Conservation (phyloP, 208 protist genomes). For the Crithidia acanthocephali region DNA sequence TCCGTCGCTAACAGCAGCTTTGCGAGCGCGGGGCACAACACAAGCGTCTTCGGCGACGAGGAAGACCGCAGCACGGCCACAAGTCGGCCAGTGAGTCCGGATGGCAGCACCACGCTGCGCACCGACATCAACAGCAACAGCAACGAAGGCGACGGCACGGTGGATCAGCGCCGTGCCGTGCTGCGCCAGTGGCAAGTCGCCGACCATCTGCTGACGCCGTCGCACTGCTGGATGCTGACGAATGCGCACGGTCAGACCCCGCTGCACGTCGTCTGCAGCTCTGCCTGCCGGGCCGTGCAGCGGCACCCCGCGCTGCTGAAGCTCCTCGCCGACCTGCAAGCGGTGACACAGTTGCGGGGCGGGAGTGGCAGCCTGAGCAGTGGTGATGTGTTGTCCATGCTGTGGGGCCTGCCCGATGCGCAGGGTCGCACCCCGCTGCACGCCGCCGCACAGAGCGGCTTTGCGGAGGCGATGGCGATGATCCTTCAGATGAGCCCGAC, state of each 20-base stretch:
- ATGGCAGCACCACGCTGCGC: slow-evolving; percentile 2
- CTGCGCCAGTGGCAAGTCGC: slow-evolving; percentile 25
- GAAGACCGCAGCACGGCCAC: slow-evolving; percentile 6
- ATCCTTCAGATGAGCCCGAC: slow-evolving; percentile 35
- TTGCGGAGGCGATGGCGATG: slow-evolving; percentile 40
- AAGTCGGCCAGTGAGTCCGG: not conserved
- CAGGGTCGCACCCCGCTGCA: slow-evolving; percentile 66
- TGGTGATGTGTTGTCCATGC: slow-evolving; percentile 21
- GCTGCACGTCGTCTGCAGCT: slow-evolving; percentile 67
- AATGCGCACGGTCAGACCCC: slow-evolving; percentile 52
- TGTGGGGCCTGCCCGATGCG: slow-evolving; percentile 40
- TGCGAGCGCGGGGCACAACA: slow-evolving; percentile 19
- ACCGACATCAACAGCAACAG: not conserved
- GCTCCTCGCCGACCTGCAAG: slow-evolving; percentile 33
- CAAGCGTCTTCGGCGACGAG: slow-evolving; percentile 5
- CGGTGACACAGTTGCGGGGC: slow-evolving; percentile 6
- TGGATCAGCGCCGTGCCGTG: slow-evolving; percentile 3
- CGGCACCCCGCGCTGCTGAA: slow-evolving; percentile 34
- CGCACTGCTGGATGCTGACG: slow-evolving; percentile 44
- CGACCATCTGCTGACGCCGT: slow-evolving; percentile 19
- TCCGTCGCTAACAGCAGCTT: slow-evolving; percentile 24
- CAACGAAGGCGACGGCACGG: not conserved
- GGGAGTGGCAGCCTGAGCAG: not conserved
- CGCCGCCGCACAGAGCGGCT: slow-evolving; percentile 56
- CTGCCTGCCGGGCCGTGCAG: slow-evolving; percentile 39